Evolutionary conservation across 805 yeast genomes (phyloP).

Genomic region (Zygoascus flipseniorum): DNA sequence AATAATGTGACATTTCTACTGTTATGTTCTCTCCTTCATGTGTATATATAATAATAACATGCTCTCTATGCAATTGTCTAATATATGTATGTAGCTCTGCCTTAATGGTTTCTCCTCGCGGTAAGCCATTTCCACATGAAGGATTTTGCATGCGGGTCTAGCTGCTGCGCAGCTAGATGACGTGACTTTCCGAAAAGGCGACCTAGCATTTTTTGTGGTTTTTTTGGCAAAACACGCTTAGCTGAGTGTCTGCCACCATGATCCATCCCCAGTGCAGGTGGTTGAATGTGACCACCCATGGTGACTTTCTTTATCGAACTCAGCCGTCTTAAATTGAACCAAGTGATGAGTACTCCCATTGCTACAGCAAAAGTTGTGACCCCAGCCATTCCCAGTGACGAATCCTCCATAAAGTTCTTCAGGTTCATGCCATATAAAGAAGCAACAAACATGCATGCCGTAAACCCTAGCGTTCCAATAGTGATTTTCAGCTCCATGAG

Average conservation of each 20-base stretch:
- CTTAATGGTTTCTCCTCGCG: slow-evolving; percentile 5
- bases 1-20: too few relatives aligned
- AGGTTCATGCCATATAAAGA: slow-evolving; percentile 96
- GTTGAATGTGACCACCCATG: slow-evolving; percentile 37
- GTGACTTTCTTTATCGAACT: slow-evolving; percentile 62
- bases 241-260: not conserved
- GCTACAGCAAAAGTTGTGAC: slow-evolving; percentile 34
- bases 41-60: too few relatives aligned
- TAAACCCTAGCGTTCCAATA: slow-evolving; percentile 75
- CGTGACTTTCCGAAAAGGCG: not conserved
- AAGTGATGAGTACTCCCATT: slow-evolving; percentile 35
- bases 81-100: too few relatives aligned
- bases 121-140: slow-evolving; percentile 18
- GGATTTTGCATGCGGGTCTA: slow-evolving; percentile 3
- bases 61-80: too few relatives aligned
- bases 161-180: not conserved
- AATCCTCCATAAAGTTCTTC: slow-evolving; percentile 83
- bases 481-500: slow-evolving; percentile 74
- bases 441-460: slow-evolving; percentile 76
- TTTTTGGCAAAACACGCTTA: not conserved
- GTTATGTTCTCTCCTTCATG: too few relatives aligned
- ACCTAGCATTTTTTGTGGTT: not conserved
- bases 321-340: slow-evolving; percentile 48
- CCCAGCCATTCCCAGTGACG: slow-evolving; percentile 54
- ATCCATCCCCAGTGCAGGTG: not conserved